Conservation (phyloP, 352 stramenopile species). For the Phytopythium delawarense region DNA sequence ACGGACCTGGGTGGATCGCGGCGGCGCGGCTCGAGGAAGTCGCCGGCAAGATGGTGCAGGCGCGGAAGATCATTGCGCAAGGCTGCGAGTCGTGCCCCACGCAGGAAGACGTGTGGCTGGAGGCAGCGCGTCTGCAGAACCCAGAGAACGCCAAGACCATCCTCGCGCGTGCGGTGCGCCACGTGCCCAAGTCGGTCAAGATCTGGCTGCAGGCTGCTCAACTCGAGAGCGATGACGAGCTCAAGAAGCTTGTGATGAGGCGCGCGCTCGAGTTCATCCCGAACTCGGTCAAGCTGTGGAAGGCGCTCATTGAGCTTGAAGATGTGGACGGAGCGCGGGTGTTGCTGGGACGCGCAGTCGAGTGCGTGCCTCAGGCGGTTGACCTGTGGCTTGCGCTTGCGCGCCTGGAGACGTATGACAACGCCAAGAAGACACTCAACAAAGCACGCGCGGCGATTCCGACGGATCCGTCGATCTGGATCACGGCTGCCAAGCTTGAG, state of each 20-base stretch:
- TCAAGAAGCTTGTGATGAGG: constrained; percentile 90
- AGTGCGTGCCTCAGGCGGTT: constrained; percentile 96
- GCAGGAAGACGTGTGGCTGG: constrained; percentile 98
- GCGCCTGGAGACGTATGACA: constrained; percentile 97
- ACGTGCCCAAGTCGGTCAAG: constrained; percentile 93
- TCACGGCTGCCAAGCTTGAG: constrained; percentile 98
- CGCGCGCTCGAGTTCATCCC: constrained; percentile 95
- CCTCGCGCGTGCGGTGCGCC: constrained; percentile 92
- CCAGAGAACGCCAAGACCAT: constrained; percentile 96
- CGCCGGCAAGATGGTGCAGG: constrained; percentile 93
- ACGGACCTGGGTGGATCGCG: constrained; percentile 98
- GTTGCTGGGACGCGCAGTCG: constrained; percentile 95
- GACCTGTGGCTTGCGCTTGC: constrained; percentile 99
- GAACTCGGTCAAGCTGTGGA: constrained; percentile 98
- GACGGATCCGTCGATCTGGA: constrained; percentile 97
- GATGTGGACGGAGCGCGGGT: constrained; percentile 95
- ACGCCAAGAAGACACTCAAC: constrained; percentile 97
- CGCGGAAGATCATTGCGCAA: constrained; percentile 97
- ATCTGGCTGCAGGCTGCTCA: constrained; percentile 96
- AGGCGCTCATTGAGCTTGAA: constrained; percentile 97
- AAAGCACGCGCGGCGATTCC: constrained; percentile 92
- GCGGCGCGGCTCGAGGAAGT: constrained; percentile 97
- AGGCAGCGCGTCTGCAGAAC: constrained; percentile 95
- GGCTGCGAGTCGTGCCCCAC: constrained; percentile 96
- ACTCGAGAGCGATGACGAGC: constrained; percentile 87